Evolutionary conservation across 163 green algal species (phyloP), one percentile per base, ranked within the genome.

Genomic region (Chlorella variabilis): DNA sequence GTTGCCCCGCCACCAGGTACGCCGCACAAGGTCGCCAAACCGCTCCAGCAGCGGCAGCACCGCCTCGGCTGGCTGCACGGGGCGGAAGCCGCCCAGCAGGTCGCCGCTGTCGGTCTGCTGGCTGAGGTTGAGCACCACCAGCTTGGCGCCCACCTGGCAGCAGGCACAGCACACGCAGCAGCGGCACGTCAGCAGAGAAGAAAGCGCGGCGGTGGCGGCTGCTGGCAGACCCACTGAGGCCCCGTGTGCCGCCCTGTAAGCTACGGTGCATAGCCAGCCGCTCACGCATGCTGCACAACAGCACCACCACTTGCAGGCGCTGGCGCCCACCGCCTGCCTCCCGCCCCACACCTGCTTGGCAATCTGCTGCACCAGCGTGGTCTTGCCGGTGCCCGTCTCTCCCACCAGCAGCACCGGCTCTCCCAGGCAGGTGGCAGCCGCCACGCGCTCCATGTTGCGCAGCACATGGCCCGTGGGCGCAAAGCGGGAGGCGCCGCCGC

Each of bases 331-430:
- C n/a, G n/a, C n/a, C n/a, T n/a, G n/a, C n/a, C n/a, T n/a, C n/a
- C n/a, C n/a, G n/a, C n/a, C n/a, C n/a, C 82, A 42, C 66, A 92
- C 89, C 80, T 92, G 85, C 9, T 77, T 59, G 18, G 94, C 93
- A 59, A 98, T 83, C 45, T 93, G 89, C 77, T 96, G 94, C 56
- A 99, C 90, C 25, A 97, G 78, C 0, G 97, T 96, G 11, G 96
- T 99, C 84, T 99, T 99, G 56, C 97, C 97, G 0, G 93, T 98
- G 68, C 97, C 97, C 49, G 97, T 99, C 90, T 99, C 97, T 36
- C 97, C 97, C 13, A 99, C 97, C 70, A 99, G 89, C 81, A 99
- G 90, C 65, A 97, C 89, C 5, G 97, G 92, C 87, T 99, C 97
- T 6, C 71, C 61, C 45, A 89, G 82, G 8, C 84, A 65, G 8